These are phyloP conservation scores for Metarhizium anisopliae DNA, from an alignment of 2,329 filamentous ascomycete genomes.

Conservation along the genomic window DNA sequence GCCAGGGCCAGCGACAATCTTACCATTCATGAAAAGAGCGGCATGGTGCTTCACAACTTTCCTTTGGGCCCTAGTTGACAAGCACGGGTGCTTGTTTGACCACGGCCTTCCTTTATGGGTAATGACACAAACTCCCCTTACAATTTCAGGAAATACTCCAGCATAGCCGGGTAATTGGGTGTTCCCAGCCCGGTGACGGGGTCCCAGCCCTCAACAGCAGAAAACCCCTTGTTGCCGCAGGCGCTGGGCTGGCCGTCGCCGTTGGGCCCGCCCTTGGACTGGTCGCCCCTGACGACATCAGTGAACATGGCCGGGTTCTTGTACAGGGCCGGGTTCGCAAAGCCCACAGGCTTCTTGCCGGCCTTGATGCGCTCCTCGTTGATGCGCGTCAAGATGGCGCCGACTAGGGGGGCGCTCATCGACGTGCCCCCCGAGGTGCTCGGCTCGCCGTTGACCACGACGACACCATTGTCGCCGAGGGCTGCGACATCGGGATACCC, in stretches of 20 bases:
- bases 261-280: slow-evolving; percentile 10
- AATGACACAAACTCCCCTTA: too few relatives aligned
- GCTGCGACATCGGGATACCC: slow-evolving; percentile 29
- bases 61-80: too few relatives aligned
- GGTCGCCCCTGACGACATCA: slow-evolving; percentile 10
- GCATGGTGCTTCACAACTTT: too few relatives aligned
- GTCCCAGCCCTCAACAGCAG: slow-evolving; percentile 11
- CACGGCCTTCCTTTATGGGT: neutral
- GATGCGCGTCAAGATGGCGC: slow-evolving; percentile 12
- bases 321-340: slow-evolving; percentile 16
- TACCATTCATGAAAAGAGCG: too few relatives aligned
- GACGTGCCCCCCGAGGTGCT: slow-evolving; percentile 8
- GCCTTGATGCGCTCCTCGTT: slow-evolving; percentile 11
- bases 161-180: neutral
- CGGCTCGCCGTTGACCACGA: slow-evolving; percentile 24
- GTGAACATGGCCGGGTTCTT: slow-evolving; percentile 12
- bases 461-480: slow-evolving; percentile 36
- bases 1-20: neutral
- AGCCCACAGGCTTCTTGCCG: slow-evolving; percentile 30
- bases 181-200: slow-evolving; percentile 12
- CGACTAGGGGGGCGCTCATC: slow-evolving; percentile 11
- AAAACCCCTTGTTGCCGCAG: slow-evolving; percentile 11
- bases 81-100: neutral
- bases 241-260: slow-evolving; percentile 7
- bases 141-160: too few relatives aligned